Base-by-base conservation (phyloP, 2,329 filamentous ascomycete genomes). In the Ophiostoma perfectum region DNA sequence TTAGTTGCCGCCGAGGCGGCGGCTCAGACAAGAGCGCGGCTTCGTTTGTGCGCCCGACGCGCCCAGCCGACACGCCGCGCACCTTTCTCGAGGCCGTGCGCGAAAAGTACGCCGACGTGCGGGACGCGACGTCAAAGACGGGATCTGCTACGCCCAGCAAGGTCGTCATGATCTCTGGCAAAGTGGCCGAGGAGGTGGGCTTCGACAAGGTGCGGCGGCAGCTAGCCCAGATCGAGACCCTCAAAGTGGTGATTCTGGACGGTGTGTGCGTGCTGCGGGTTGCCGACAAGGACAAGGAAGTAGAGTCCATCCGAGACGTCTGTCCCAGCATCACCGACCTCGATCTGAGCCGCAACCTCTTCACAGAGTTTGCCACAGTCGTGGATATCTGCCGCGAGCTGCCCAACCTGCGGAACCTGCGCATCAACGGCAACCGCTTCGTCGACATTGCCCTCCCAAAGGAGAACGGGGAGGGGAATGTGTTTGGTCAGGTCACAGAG, bases 121-220 rank as follows among this genome's bases (percentile, higher is more conserved):
- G 41, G 70, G 63, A 44, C 2, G 63, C 12, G 39, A 39, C n/a
- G 14, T 36, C 18, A n/a, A 63, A 16, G 1, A 14, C 41, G 2
- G 38, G 36, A 3, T 14, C 27, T 1, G 18, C 45, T 2, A 55
- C 18, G 36, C 66, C 64, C 27, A 42, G 63, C 41, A 66, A 64
- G 42, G 82, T 86, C 65, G 90, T 96, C 71, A 80, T 82, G 67
- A 89, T 83, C 83, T 96, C 82, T 79, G 91, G 78, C 49, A 98
- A 98, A 78, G 85, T 93, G 18, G 94, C 92, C 5, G 90, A 98
- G 79, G 94, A 98, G 79, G 87, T 98, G 45, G 95, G 95, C 42
- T 98, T 98, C 73, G 93, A 96, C 73, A 97, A 97, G 81, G 92
- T 97, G 72, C 87, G 90, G 60, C 85, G 85, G 72, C 87, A 93